phyloP scores from a whole-genome alignment of 371 early-diverging fungal genomes.

The Zychaea mexicana region DNA sequence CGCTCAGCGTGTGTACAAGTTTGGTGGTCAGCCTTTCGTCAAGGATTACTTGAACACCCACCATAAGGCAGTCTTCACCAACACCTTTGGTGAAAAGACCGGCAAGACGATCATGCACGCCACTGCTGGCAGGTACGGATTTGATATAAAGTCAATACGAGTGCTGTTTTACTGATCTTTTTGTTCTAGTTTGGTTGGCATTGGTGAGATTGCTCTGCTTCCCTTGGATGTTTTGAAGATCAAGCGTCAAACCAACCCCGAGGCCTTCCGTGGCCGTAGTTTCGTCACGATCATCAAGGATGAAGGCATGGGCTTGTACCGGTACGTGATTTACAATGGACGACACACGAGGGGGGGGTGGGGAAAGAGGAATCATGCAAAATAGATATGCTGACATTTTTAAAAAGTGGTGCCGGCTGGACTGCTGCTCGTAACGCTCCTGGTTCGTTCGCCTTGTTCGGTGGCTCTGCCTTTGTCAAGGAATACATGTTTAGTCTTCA shows the following conservation, averaged over 20 bases:
- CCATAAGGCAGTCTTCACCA: constrained; percentile 76
- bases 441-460: constrained; percentile 96
- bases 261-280: constrained; percentile 85
- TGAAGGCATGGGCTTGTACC: constrained; percentile 93
- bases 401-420: constrained; percentile 89
- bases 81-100: constrained; percentile 88
- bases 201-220: constrained; percentile 95
- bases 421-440: constrained; percentile 98
- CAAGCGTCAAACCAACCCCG: constrained; percentile 95
- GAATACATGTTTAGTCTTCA: constrained; percentile 86
- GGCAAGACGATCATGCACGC: constrained; percentile 97
- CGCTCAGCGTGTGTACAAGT: constrained; percentile 95
- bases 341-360: neutral
- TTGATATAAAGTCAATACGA: neutral
- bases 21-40: constrained; percentile 96
- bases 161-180: neutral
- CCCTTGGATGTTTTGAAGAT: constrained; percentile 98
- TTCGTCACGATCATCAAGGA: constrained; percentile 80
- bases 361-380: neutral
- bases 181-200: constrained; percentile 81
- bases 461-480: constrained; percentile 94
- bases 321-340: constrained; percentile 39
- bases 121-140: constrained; percentile 75
- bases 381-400: neutral
- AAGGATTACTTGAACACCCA: constrained; percentile 88